Base-by-base conservation (phyloP, 345 rosid genomes). In the Populus davidiana region DNA sequence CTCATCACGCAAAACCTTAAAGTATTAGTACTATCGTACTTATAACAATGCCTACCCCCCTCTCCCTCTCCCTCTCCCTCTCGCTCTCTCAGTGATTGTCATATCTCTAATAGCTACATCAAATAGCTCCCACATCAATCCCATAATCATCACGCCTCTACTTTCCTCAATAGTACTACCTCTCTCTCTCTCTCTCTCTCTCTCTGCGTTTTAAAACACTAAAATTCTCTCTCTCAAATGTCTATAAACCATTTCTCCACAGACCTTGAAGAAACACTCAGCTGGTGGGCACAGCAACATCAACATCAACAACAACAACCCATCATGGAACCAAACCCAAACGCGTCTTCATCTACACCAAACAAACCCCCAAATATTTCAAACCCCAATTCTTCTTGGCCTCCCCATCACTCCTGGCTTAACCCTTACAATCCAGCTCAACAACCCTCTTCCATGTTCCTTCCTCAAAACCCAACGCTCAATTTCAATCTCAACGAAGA, bases 191-290 rank as follows among this genome's bases (percentile, higher is more conserved):
- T 33, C 35, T 33, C 35, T 54, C 70, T 81, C 76, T 70, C 75
- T 67, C 67, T 79, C 52, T n/a, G 9, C 23, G 27, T 56, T 17
- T 36, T 43, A 27, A 41, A 70, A 49, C 78, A 35, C 65, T 18
- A 67, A 36, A 67, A 38, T 67, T 35, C 70, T 36, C 56, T 21
- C 43, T 36, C 39, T 59, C 59, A 50, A 67, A 88, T 88, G 93
- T 83, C 91, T 78, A 79, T 86, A 70, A 86, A 86, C 81, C 89
- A 85, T 36, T 82, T 85, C 81, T 74, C 91, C 38, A 61, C 77
- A 49, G 90, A 84, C 77, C 70, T 83, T 33, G 81, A 78, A 73
- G 81, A 82, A 82, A 65, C 86, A 25, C 72, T 85, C 72, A 21
- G 23, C 66, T 78, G 86, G 86, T 82, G 89, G 87, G 76, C 84